These are phyloP conservation scores for Cladorrhinum sp. DNA, from an alignment of 2,329 filamentous ascomycete genomes.

Conservation along the genomic window DNA sequence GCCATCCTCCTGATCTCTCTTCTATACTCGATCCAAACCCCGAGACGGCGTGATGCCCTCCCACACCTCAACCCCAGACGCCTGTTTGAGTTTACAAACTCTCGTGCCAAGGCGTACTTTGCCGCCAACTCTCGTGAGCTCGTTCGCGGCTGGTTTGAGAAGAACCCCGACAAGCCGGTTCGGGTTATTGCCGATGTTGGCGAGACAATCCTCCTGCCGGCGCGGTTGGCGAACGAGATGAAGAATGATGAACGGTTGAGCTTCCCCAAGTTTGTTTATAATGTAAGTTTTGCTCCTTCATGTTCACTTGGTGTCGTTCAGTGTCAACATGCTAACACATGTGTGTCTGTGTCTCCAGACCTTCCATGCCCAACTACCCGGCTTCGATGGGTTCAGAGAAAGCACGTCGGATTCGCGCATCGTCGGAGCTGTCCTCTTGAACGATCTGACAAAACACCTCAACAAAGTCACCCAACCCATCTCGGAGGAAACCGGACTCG, in stretches of 20 bases:
- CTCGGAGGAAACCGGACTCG: slow-evolving; percentile 34
- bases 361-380: slow-evolving; percentile 22
- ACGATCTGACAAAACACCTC: slow-evolving; percentile 21
- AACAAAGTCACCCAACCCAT: slow-evolving; percentile 35
- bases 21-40: not conserved
- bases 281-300: not conserved
- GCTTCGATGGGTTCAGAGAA: slow-evolving; percentile 33
- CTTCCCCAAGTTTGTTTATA: slow-evolving; percentile 29
- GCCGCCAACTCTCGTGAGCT: slow-evolving; percentile 5
- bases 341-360: not conserved
- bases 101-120: slow-evolving; percentile 14
- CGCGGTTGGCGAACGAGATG: slow-evolving; percentile 34
- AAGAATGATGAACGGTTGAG: slow-evolving; percentile 34
- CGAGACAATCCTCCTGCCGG: slow-evolving; percentile 28
- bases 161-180: slow-evolving; percentile 11
- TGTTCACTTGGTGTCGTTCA: not conserved
- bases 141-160: slow-evolving; percentile 15
- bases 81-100: slow-evolving; percentile 13
- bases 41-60: not conserved
- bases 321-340: not conserved
- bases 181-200: slow-evolving; percentile 15
- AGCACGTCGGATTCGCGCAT: slow-evolving; percentile 24
- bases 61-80: slow-evolving; percentile 13
- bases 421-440: slow-evolving; percentile 18
- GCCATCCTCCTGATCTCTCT: not conserved